Percentiles rank a stretch among this genome's conserved stretches.
phyloP scores from a whole-genome alignment of 73 alveolate species.

The Tetrahymena thermophila region DNA sequence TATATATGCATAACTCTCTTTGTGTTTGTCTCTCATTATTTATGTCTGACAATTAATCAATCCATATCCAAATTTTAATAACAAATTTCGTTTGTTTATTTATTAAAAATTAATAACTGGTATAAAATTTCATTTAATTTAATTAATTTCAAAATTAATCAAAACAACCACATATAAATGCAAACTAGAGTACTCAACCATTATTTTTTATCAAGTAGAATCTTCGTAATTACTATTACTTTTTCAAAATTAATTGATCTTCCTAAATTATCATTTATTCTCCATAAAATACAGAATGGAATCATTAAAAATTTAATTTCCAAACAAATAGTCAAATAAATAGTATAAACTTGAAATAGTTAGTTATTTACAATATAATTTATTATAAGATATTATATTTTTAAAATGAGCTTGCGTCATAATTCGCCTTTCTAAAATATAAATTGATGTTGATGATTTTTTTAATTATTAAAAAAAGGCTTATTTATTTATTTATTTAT shows the following conservation, averaged over 20 bases:
- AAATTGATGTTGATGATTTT: too few species aligned
- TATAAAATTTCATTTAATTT: background rate
- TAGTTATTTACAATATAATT: too few species aligned
- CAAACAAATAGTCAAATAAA: too few species aligned
- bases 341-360: too few species aligned
- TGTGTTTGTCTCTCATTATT: background rate
- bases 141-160: background rate
- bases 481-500: too few species aligned
- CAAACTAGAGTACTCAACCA: background rate
- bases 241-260: too few species aligned
- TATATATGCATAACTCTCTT: background rate
- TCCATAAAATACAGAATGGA: background rate
- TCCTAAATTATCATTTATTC: background rate
- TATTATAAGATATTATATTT: background rate
- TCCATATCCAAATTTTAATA: background rate
- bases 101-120: background rate
- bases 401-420: background rate
- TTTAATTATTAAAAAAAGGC: too few species aligned
- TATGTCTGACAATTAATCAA: background rate
- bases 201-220: background rate
- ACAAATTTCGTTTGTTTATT: background rate
- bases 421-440: background rate
- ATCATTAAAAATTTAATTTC: too few species aligned
- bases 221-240: background rate
- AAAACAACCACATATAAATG: background rate